Base-by-base conservation (phyloP, 306 rosid species). In the Fragaria iinumae region DNA sequence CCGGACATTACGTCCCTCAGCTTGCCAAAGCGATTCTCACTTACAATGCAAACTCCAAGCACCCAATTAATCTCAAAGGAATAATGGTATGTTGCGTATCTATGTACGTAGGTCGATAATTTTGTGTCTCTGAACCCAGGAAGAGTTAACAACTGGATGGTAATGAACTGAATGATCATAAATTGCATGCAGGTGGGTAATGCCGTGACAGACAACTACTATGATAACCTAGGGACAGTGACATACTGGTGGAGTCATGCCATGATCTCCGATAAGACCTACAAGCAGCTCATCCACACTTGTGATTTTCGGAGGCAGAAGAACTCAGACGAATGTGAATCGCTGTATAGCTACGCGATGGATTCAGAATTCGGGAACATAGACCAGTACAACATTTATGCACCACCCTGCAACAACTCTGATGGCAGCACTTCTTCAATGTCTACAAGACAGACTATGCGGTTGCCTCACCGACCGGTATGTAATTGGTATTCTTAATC, bases 241-340 rank as follows among this genome's bases (percentile, higher is more conserved):
- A 84, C 93, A 7, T 94, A 94, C 66, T 94, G 98, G 98, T 94
- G 98, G 98, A 94, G 97, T 87, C 98, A 94, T 21, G 98, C 98
- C 16, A 94, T 94, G 98, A 94, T 94, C 75, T 94, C 98, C 4
- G 98, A 94, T 59, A 90, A 84, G 79, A 94, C 98, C 29, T 92
- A 94, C 80, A 79, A 73, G 49, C 90, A 90, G 79, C 91, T 94
- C 41, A 84, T 94, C 44, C 87, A 81, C 90, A 89, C 88, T 0
- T 94, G 98, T 59, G 95, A 94, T 77, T 94, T 94, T 38, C 86
- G 87, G 48, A 72, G 86, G 12, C 96, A 92, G 50, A 92, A 94
- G 84, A 93, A 92, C 79, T 86, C 98, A 0, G 90, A 92, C 63
- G 82, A 94, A 63, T 94, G 98, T 32, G 98, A 94, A 62, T 84